A percentile compares a stretch with the other conserved stretches of the same genome.
Evolutionary conservation across 2,329 filamentous ascomycete genomes (phyloP).

Genomic region (Sclerotinia glacialis): DNA sequence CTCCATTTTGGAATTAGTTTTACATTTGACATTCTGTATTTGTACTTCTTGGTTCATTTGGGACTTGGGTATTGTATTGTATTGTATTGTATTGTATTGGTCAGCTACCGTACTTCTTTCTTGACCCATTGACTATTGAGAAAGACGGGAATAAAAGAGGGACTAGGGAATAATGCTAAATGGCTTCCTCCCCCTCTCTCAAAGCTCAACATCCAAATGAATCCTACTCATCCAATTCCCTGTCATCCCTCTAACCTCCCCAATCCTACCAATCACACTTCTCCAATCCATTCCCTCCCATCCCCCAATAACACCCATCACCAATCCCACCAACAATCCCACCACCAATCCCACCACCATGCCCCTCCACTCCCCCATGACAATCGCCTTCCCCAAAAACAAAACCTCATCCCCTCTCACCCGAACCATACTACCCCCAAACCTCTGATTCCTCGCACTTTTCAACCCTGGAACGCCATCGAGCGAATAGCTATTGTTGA

Average conservation of each 20-base stretch:
- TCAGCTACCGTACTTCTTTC: too few species aligned
- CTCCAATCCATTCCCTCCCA: background rate
- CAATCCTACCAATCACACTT: background rate
- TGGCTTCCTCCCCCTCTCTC: background rate
- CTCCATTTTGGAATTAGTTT: too few species aligned
- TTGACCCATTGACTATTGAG: background rate
- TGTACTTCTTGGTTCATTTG: too few species aligned
- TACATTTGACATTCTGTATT: too few species aligned
- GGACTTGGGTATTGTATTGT: too few species aligned
- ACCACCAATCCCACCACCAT: background rate
- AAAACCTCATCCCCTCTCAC: background rate
- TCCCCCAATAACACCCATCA: background rate
- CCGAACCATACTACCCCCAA: background rate
- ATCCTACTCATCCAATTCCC: background rate
- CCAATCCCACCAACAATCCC: background rate
- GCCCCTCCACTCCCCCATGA: conserved; percentile 16
- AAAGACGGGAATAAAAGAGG: background rate
- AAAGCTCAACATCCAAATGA: background rate
- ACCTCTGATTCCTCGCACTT: background rate
- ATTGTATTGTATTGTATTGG: too few species aligned
- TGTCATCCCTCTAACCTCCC: background rate
- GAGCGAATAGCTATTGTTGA: conserved; percentile 8
- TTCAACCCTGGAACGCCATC: conserved; percentile 9
- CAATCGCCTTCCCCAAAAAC: background rate
- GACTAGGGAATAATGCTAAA: too few species aligned